A percentile compares a stretch with the other conserved stretches of the same genome.
Evolutionary conservation across 257 asterid genomes (phyloP).

Genomic region (Fraxinus cuspidata): DNA sequence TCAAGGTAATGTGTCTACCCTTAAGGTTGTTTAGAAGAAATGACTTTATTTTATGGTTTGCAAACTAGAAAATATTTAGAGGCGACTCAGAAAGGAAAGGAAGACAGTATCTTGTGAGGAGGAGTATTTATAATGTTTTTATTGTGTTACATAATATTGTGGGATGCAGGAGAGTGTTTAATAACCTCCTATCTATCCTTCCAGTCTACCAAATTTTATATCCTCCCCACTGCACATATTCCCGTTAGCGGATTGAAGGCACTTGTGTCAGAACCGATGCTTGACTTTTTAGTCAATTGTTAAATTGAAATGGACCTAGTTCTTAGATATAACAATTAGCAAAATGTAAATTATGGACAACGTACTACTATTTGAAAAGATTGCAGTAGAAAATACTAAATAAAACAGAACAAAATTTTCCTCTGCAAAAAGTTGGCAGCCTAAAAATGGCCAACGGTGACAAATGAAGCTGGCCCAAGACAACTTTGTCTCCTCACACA

Average conservation of each 20-base stretch:
- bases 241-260: neutral
- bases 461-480: neutral
- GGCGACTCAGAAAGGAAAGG: neutral
- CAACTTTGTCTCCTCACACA: neutral
- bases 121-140: neutral
- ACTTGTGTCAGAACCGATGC: neutral
- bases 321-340: neutral
- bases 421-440: neutral
- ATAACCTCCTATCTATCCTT: neutral
- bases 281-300: neutral
- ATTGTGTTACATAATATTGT: neutral
- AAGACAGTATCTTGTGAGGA: neutral
- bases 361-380: neutral
- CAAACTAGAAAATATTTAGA: neutral
- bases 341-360: neutral
- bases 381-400: neutral
- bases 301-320: neutral
- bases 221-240: neutral
- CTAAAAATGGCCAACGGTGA: neutral
- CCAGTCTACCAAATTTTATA: neutral
- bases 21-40: neutral
- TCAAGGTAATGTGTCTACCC: neutral
- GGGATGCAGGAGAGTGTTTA: neutral
- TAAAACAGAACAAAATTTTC: neutral
- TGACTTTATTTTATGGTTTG: neutral